phyloP scores from a whole-genome alignment of 768 basidiomycete genomes.

The Boletus pseudo-olivaceus region DNA sequence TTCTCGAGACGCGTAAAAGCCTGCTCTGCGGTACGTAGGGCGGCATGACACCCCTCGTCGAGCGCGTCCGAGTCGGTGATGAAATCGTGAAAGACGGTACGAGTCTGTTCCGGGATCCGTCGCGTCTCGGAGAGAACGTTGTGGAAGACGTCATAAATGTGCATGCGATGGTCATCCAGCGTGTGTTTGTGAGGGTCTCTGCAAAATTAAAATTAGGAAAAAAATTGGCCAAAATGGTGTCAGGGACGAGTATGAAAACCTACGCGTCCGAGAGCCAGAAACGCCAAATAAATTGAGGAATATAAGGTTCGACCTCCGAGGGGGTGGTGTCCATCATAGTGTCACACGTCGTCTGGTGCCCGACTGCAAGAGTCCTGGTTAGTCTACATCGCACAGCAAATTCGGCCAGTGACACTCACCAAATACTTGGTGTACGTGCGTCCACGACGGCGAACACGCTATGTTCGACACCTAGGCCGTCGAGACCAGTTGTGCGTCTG shows the following conservation, averaged over 20 bases:
- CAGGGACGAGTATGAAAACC: constrained; percentile 10
- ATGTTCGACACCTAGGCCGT: not conserved
- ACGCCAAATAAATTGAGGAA: constrained; percentile 46
- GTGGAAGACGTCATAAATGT: constrained; percentile 51
- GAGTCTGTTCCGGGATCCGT: constrained; percentile 32
- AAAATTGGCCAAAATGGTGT: not conserved
- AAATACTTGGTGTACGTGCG: not conserved
- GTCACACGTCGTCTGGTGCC: not conserved
- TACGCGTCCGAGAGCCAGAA: constrained; percentile 48
- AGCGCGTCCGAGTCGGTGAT: constrained; percentile 21
- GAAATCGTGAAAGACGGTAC: constrained; percentile 45
- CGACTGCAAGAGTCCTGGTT: not conserved
- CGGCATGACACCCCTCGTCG: constrained; percentile 35
- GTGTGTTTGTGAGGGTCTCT: constrained; percentile 31
- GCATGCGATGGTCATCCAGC: constrained; percentile 40
- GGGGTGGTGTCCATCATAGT: not conserved
- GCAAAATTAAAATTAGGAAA: not conserved
- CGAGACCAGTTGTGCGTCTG: not conserved
- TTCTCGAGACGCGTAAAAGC: constrained; percentile 43
- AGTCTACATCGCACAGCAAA: constrained; percentile 1
- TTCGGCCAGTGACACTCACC: not conserved
- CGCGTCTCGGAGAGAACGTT: constrained; percentile 47
- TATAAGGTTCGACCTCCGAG: constrained; percentile 33
- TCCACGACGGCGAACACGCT: not conserved
- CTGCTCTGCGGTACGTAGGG: constrained; percentile 40